phyloP scores from a whole-genome alignment of 495 filamentous ascomycete species.

The Cudoniella acicularis region DNA sequence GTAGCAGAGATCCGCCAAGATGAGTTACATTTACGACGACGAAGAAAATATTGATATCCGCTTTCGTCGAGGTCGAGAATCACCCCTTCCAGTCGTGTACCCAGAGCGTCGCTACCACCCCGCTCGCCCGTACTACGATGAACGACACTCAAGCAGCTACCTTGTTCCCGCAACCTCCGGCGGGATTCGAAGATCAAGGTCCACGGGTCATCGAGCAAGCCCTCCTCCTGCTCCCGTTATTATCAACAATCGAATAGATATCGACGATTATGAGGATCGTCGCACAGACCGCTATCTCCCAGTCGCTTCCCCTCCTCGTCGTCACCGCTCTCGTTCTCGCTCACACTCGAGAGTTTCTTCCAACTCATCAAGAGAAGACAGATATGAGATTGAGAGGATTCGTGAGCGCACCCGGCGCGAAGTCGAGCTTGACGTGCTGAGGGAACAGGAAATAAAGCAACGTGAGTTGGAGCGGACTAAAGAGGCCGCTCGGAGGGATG shows the following conservation, averaged over 20 bases:
- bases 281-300: constrained; percentile 6
- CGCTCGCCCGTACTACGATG: constrained; percentile 6
- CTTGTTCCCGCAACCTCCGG: constrained; percentile 11
- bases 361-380: too few relatives aligned
- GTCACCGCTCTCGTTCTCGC: constrained; percentile 24
- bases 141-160: not conserved
- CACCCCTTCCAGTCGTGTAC: constrained; percentile 27
- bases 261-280: constrained; percentile 27
- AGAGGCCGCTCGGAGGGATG: constrained; percentile 11
- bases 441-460: constrained; percentile 13
- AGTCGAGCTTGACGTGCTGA: constrained; percentile 29
- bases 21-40: constrained; percentile 29
- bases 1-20: constrained; percentile 2
- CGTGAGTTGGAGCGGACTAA: not conserved
- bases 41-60: constrained; percentile 44
- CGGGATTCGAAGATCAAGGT: constrained; percentile 7
- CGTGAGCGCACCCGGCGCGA: constrained; percentile 30
- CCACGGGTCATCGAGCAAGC: constrained; percentile 15
- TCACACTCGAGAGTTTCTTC: constrained; percentile 26
- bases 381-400: constrained; percentile 9
- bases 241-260: constrained; percentile 46
- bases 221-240: constrained; percentile 37
- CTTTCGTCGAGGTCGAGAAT: constrained; percentile 33
- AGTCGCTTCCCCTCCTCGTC: constrained; percentile 19
- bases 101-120: constrained; percentile 17